phyloP scores from a whole-genome alignment of 163 green algal genomes.

The Coccomyxa subellipsoidea region DNA sequence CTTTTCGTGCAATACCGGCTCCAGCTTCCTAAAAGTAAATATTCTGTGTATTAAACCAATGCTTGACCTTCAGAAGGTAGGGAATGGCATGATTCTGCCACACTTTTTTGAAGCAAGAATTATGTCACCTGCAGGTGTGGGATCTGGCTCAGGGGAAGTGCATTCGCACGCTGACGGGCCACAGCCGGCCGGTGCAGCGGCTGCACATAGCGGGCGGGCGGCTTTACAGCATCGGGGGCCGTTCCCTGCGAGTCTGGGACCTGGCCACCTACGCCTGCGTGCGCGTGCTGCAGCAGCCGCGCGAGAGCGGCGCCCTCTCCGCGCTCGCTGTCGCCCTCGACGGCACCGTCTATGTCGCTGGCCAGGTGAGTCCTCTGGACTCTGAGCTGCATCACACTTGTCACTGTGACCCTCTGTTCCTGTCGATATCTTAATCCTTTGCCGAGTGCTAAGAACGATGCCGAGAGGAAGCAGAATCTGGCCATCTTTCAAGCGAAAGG shows the following conservation, averaged over 20 bases:
- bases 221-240: constrained; percentile 37
- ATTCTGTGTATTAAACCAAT: no score
- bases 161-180: constrained; percentile 60
- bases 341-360: constrained; percentile 37
- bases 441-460: no score
- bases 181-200: constrained; percentile 75
- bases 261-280: constrained; percentile 61
- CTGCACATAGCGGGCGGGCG: constrained; percentile 48
- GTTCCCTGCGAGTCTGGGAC: constrained; percentile 75
- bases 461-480: no score
- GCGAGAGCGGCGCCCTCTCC: constrained; percentile 62
- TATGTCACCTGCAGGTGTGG: constrained; percentile 79
- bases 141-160: constrained; percentile 59
- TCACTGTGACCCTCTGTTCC: not conserved
- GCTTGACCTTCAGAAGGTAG: no score
- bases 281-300: constrained; percentile 52
- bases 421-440: no score
- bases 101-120: no score
- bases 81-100: no score
- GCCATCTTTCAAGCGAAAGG: no score
- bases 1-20: no score
- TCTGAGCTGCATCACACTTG: not conserved
- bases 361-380: constrained; percentile 19
- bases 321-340: constrained; percentile 50
- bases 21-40: no score